These are phyloP conservation scores for Dothidotthia symphoricarpi DNA, from an alignment of 2,329 filamentous ascomycete species.

Conservation along the genomic window DNA sequence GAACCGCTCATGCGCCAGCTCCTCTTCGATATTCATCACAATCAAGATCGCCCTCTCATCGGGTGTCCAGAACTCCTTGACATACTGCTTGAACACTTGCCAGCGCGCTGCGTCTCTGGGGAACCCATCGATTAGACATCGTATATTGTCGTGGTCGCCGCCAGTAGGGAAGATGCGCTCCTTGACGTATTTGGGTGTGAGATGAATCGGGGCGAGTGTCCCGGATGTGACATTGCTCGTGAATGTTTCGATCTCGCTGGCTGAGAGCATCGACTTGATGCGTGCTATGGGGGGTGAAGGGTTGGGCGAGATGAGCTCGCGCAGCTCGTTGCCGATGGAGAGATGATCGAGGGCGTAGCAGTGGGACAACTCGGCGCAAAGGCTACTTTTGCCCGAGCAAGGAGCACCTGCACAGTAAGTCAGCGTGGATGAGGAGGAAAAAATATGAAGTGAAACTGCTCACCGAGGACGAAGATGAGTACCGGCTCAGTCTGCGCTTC, in stretches of 20 bases:
- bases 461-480: conserved; percentile 9
- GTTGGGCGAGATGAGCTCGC: conserved; percentile 4
- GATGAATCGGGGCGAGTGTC: conserved; percentile 4
- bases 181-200: conserved; percentile 6
- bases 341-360: conserved; percentile 10
- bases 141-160: background rate
- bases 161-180: conserved; percentile 8
- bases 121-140: conserved; percentile 13
- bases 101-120: conserved; percentile 8
- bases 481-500: background rate
- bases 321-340: conserved; percentile 12
- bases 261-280: conserved; percentile 5
- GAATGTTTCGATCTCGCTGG: conserved; percentile 3
- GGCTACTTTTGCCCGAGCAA: conserved; percentile 14
- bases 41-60: conserved; percentile 1
- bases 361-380: conserved; percentile 5
- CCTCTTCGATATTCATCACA: conserved; percentile 2
- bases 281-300: conserved; percentile 2
- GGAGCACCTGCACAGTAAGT: conserved; percentile 3
- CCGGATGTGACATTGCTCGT: conserved; percentile 4
- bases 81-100: conserved; percentile 4
- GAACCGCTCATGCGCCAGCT: conserved; percentile 4
- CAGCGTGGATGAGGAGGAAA: background rate
- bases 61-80: conserved; percentile 4
- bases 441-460: background rate